Evolutionary conservation across 2,329 filamentous ascomycete species (phyloP), one percentile per base, ranked within the genome.

Genomic region (Lasiodiplodia sp.): DNA sequence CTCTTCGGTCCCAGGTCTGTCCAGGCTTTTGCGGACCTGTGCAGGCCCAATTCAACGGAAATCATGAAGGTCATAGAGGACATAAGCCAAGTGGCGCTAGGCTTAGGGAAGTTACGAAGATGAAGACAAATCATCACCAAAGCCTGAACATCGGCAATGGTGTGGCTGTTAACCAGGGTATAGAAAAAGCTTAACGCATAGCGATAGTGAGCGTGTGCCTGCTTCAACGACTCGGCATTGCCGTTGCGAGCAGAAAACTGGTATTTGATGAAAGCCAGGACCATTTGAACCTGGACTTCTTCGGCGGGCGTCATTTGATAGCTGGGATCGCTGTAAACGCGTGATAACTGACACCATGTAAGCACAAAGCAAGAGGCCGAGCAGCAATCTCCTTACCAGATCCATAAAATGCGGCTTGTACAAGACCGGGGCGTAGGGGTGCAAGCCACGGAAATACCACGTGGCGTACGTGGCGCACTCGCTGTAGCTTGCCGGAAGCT

Each of bases 181-280:
- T 88, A 90, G 71, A 91, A 88, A 77, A 90, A 89, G 75, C 87
- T 88, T 55, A 94, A 80, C 1, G 90, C 86, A 75, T 90, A 95
- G 74, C 94, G 91, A 72, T 94, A 95, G 76, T 96, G 92, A 66
- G 87, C 87, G 78, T 94, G 92, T 3, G 91, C 92, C 63, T 90
- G 81, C 1, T 88, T 84, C 71, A 91, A 88, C 0, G 71, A 69
- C n/a, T 71, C 80, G 68, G 87, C 81, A 69, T 88, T 84, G 70
- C 84, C 82, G 73, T 93, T 94, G 23, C 92, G 86, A 4, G 89
- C 83, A n/a, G 90, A 90, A 69, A 89, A 92, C 73, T 96, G 92
- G 72, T 91, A 93, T 75, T 90, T 89, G 73, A 95, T 91, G 62
- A 89, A 89, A 12, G 92, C 90, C 69, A 96, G 89, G 52, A 96